Evolutionary conservation across 495 filamentous ascomycete species (phyloP).

Genomic region (Hypoxylon fragiforme): DNA sequence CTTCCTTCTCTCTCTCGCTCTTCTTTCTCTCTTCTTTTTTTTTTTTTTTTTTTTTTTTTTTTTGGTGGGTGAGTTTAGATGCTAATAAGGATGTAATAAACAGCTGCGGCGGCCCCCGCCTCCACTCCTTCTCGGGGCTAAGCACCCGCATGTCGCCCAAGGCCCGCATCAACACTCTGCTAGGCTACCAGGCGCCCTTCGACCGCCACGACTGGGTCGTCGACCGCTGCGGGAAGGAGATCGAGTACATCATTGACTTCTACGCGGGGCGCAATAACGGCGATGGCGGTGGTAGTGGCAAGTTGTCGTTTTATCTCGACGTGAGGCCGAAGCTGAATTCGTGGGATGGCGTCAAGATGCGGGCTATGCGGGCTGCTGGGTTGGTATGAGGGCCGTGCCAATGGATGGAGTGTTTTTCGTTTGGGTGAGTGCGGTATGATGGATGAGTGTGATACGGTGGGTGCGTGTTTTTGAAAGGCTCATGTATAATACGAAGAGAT

Average conservation of each 20-base stretch:
- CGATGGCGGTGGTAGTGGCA: conserved; percentile 55
- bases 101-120: conserved; percentile 77
- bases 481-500: too few relatives aligned
- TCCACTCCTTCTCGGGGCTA: conserved; percentile 82
- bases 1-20: not conserved
- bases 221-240: conserved; percentile 81
- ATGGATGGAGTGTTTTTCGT: too few relatives aligned
- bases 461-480: too few relatives aligned
- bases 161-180: conserved; percentile 74
- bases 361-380: conserved; percentile 65
- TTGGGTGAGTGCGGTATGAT: conserved; percentile 1
- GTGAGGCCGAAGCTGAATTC: conserved; percentile 93
- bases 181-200: conserved; percentile 90
- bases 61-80: too few relatives aligned
- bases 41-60: too few relatives aligned
- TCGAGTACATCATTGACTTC: conserved; percentile 98
- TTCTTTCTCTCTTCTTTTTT: too few relatives aligned
- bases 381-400: conserved; percentile 45
- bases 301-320: conserved; percentile 90
- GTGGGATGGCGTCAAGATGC: conserved; percentile 88
- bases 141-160: conserved; percentile 75
- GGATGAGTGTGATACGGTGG: too few relatives aligned
- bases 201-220: conserved; percentile 98
- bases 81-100: not conserved
- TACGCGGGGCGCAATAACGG: conserved; percentile 74